Percentiles rank a stretch among this genome's conserved stretches.
Evolutionary conservation across 805 yeast genomes (phyloP).

Genomic region (Sugiyamaella mastotermitis): DNA sequence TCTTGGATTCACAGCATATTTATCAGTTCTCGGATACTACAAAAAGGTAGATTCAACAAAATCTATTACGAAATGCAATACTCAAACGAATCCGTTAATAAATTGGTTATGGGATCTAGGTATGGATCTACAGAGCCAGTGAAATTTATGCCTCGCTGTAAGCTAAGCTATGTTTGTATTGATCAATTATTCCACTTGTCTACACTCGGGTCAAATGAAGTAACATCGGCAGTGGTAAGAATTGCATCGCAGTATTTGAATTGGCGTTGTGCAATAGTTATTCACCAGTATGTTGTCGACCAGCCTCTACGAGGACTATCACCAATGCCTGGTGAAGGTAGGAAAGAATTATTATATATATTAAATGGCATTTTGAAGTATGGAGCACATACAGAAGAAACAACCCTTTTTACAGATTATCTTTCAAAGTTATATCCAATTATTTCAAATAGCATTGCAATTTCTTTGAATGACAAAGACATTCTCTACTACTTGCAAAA

Average conservation of each 20-base stretch:
- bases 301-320: constrained; percentile 48
- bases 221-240: constrained; percentile 21
- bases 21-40: constrained; percentile 51
- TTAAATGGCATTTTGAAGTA: constrained; percentile 15
- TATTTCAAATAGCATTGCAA: constrained; percentile 9
- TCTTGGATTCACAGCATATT: constrained; percentile 47
- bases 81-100: constrained; percentile 36
- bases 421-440: constrained; percentile 9
- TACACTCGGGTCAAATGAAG: constrained; percentile 18
- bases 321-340: constrained; percentile 65
- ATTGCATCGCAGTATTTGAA: constrained; percentile 44
- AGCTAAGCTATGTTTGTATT: constrained; percentile 53
- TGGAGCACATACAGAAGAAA: neutral
- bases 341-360: constrained; percentile 46
- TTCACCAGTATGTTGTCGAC: constrained; percentile 62
- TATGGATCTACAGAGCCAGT: constrained; percentile 60
- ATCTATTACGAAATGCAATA: constrained; percentile 19
- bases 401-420: too few species aligned
- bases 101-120: constrained; percentile 42
- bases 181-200: constrained; percentile 41
- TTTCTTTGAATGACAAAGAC: constrained; percentile 6
- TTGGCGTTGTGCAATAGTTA: constrained; percentile 51
- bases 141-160: constrained; percentile 36
- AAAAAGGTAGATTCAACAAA: constrained; percentile 38
- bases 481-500: constrained; percentile 7